phyloP scores from a whole-genome alignment of 352 stramenopile genomes.

The Globisporangium carolinianum region DNA sequence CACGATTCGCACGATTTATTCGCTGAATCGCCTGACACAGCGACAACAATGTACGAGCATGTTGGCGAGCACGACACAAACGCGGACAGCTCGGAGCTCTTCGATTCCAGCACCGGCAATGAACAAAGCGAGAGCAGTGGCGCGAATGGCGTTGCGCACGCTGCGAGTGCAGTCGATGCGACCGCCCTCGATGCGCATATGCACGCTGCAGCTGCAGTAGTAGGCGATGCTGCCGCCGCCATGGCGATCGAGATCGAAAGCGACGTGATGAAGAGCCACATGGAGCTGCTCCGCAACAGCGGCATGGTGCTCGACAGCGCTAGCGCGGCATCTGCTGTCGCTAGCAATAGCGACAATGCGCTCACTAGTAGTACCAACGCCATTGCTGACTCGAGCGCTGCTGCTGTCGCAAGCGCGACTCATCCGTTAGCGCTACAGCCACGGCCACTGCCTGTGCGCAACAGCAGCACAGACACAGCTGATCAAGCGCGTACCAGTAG shows the following conservation, averaged over 20 bases:
- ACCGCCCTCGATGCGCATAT: not conserved
- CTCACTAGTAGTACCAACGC: not conserved
- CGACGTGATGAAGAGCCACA: constrained; percentile 13
- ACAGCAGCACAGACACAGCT: too few species aligned
- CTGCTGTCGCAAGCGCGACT: not conserved
- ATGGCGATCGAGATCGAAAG: constrained; percentile 13
- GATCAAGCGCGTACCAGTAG: not conserved
- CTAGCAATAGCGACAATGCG: not conserved
- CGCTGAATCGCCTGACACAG: too few species aligned
- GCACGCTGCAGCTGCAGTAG: not conserved
- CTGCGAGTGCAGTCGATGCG: too few species aligned
- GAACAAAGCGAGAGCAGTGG: too few species aligned
- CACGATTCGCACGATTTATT: too few species aligned
- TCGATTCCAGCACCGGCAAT: too few species aligned
- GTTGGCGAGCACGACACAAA: too few species aligned
- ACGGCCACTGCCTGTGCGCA: too few species aligned
- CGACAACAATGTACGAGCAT: too few species aligned
- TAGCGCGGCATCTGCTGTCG: not conserved
- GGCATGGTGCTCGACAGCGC: constrained; percentile 7
- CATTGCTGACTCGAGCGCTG: not conserved
- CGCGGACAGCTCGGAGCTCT: too few species aligned
- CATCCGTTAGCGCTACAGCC: too few species aligned
- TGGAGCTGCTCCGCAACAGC: constrained; percentile 11
- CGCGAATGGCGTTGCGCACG: too few species aligned
- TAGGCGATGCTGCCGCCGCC: constrained; percentile 3